Base-by-base conservation (phyloP, 805 yeast species). In the Blastobotrys terrestris region DNA sequence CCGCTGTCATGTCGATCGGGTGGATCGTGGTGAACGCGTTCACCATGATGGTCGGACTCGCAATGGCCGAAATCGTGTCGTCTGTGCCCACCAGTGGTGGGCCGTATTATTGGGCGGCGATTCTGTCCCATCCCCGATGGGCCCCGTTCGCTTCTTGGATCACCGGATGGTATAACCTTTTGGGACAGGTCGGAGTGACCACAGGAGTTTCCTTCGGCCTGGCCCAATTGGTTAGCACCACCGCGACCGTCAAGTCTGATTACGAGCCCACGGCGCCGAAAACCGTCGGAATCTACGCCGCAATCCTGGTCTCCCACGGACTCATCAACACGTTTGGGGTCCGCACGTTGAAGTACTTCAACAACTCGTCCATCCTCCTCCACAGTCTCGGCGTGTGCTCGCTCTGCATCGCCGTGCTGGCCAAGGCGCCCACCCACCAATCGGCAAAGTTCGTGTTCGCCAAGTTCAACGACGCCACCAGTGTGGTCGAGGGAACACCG, bases 31-130 rank as follows among this genome's bases (percentile, higher is more conserved):
- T 86, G 31, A 74, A 81, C 2, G 55, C 72, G 11, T 79, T 82
- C 60, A 81, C 84, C 50, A 62, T 83, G 55, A 62, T 72, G 8
- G 76, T 81, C 14, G 89, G 88, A n/a, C 58, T 77, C 3, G 72
- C 84, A 14, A 78, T 85, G 81, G 75, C 87, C 3, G 85, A 83
- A 60, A 66, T 84, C 53, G 87, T 84, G 0, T 77, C 84, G 39
- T 77, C 88, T 1, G 78, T 83, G 58, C 91, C 92, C 22, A 84
- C 91, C 1, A 78, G 85, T 19, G 91, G 91, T 50, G 91, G 91
- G 5, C 70, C 84, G 44, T 85, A 83, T 63, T 81, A 77, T 64
- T 81, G 85, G 83, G 79, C 87, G 20, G 62, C 64, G 7, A 46
- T 53, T 22, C 52, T 64, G n/a, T 57, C 66, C 13, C 62, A 65